Percentiles rank a stretch among this genome's conserved stretches.
phyloP scores from a whole-genome alignment of 2,329 filamentous ascomycete species.

The Trichoderma atrobrunneum region DNA sequence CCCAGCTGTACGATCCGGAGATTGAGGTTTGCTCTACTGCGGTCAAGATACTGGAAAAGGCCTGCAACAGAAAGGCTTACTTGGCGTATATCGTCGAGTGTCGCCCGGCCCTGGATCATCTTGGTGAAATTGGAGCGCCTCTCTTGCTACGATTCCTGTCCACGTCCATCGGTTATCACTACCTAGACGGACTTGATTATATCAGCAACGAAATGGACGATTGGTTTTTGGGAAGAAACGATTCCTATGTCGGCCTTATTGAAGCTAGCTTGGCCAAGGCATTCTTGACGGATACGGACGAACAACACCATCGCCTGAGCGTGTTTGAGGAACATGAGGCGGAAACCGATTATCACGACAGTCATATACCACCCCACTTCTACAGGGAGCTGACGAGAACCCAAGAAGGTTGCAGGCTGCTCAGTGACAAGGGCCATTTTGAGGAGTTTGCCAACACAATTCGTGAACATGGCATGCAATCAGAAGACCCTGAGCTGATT shows the following conservation, averaged over 20 bases:
- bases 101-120: slow-evolving; percentile 86
- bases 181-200: slow-evolving; percentile 93
- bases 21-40: slow-evolving; percentile 95
- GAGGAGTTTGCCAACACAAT: slow-evolving; percentile 89
- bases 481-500: slow-evolving; percentile 79
- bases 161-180: slow-evolving; percentile 95
- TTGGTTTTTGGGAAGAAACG: slow-evolving; percentile 96
- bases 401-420: slow-evolving; percentile 82
- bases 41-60: slow-evolving; percentile 95
- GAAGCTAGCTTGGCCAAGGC: slow-evolving; percentile 92
- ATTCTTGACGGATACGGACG: slow-evolving; percentile 65
- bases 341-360: slow-evolving; percentile 58
- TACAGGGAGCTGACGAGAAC: slow-evolving; percentile 94
- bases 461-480: slow-evolving; percentile 79
- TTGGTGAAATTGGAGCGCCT: slow-evolving; percentile 94
- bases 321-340: slow-evolving; percentile 57
- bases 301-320: slow-evolving; percentile 55
- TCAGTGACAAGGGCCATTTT: slow-evolving; percentile 93
- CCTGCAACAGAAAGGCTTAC: slow-evolving; percentile 87
- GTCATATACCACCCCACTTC: slow-evolving; percentile 89
- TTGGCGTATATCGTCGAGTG: slow-evolving; percentile 97
- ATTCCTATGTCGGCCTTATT: slow-evolving; percentile 90
- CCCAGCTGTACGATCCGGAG: slow-evolving; percentile 94
- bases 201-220: slow-evolving; percentile 99
- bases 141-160: slow-evolving; percentile 88